Percentiles rank a stretch among this genome's conserved stretches.
phyloP scores from a whole-genome alignment of 164 flowering plant species.

The Umbellularia californica region DNA sequence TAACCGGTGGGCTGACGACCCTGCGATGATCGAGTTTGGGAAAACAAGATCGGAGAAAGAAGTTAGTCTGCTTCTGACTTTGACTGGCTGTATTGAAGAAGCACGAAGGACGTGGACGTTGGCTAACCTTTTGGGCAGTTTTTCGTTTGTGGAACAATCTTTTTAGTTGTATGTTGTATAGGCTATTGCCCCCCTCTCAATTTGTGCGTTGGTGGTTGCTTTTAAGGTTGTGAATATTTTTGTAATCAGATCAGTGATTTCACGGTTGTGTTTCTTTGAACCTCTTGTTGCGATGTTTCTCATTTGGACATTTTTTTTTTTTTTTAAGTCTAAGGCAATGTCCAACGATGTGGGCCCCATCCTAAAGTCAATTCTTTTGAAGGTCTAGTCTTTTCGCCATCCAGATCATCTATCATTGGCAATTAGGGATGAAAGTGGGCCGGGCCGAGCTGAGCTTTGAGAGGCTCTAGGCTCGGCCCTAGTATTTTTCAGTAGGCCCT shows the following conservation, averaged over 20 bases:
- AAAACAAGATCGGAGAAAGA: constrained; percentile 14
- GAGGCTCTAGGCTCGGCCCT: no score
- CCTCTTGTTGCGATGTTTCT: neutral
- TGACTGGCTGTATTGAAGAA: constrained; percentile 33
- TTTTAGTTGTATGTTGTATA: constrained; percentile 45
- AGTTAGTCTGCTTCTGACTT: constrained; percentile 50
- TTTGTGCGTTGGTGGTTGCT: constrained; percentile 37
- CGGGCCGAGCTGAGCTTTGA: no score
- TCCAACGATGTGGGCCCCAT: neutral
- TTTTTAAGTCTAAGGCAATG: neutral
- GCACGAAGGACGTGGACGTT: constrained; percentile 28
- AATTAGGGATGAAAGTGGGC: no score
- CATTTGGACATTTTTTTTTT: neutral
- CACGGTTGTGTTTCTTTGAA: constrained; percentile 12
- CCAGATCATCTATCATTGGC: no score
- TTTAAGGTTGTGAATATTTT: constrained; percentile 40
- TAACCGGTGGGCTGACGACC: constrained; percentile 41
- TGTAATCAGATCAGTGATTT: constrained; percentile 44
- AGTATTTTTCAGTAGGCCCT: no score
- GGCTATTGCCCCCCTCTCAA: constrained; percentile 17
- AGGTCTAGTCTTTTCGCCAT: neutral
- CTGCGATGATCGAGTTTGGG: constrained; percentile 18
- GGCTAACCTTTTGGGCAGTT: constrained; percentile 54
- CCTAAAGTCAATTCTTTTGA: neutral
- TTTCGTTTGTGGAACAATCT: constrained; percentile 16